Conservation (phyloP, 2,329 filamentous ascomycete genomes). For the Rhynchosporium secalis region DNA sequence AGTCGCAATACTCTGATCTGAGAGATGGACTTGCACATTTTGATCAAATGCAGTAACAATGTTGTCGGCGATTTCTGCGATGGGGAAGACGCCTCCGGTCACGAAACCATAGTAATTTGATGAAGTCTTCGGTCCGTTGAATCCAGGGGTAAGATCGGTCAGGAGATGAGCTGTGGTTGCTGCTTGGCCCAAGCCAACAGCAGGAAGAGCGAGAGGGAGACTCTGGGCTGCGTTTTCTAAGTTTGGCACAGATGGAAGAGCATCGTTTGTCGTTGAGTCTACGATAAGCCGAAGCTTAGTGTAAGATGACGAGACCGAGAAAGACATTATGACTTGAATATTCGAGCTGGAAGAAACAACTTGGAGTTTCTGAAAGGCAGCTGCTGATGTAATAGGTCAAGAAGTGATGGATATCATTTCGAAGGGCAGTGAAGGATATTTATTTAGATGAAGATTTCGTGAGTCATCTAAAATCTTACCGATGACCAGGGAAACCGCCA, state of each 20-base stretch:
- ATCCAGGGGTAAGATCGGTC: constrained; percentile 46
- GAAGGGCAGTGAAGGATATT: background rate
- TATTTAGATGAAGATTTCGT: background rate
- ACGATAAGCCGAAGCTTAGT: constrained; percentile 28
- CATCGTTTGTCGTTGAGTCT: constrained; percentile 27
- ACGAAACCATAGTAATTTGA: constrained; percentile 80
- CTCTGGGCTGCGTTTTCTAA: constrained; percentile 29
- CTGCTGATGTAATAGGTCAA: background rate
- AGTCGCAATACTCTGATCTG: constrained; percentile 72
- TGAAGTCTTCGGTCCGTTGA: constrained; percentile 39
- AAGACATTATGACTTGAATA: constrained; percentile 23
- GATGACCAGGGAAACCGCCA: background rate
- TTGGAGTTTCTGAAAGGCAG: background rate
- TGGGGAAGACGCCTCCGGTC: constrained; percentile 76
- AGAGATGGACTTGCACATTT: constrained; percentile 80
- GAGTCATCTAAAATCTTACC: background rate
- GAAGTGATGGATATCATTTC: background rate
- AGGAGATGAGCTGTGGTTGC: constrained; percentile 46
- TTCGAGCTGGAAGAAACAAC: background rate
- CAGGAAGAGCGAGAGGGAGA: constrained; percentile 43
- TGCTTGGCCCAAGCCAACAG: constrained; percentile 46
- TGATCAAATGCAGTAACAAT: constrained; percentile 81
- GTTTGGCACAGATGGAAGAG: constrained; percentile 31
- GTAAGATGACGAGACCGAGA: constrained; percentile 34
- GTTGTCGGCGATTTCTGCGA: constrained; percentile 80